A percentile compares a stretch with the other conserved stretches of the same genome.
Conservation (phyloP, 2,329 filamentous ascomycete genomes). For the Beauveria bassiana region DNA sequence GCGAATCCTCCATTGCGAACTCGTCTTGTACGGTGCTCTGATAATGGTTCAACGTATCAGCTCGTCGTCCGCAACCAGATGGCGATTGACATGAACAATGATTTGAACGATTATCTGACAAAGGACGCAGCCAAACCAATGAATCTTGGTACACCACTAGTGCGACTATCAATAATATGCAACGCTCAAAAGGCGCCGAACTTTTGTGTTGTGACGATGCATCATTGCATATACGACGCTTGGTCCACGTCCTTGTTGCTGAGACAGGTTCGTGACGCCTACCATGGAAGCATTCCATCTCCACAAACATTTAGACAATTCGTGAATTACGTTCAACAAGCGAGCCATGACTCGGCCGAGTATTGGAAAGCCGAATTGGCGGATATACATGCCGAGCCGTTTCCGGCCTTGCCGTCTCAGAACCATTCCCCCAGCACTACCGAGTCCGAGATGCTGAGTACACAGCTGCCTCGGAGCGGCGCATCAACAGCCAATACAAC, state of each 20-base stretch:
- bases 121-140: background rate
- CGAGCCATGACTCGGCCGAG: background rate
- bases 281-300: background rate
- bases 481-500: slow-evolving; percentile 19
- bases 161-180: background rate
- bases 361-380: background rate
- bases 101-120: background rate
- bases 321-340: background rate
- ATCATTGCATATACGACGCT: slow-evolving; percentile 1
- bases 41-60: background rate
- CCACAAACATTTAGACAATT: background rate
- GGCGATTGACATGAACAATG: background rate
- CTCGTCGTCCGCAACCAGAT: background rate
- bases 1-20: background rate
- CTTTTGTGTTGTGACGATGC: background rate
- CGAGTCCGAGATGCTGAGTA: background rate
- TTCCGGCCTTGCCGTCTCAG: slow-evolving; percentile 25
- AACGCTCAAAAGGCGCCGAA: background rate
- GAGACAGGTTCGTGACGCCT: background rate
- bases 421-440: slow-evolving; percentile 17
- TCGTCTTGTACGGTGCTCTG: background rate
- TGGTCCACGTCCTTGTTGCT: background rate
- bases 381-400: slow-evolving; percentile 29
- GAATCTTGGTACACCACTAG: background rate
- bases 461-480: background rate